Evolutionary conservation across 305 asterid genomes (phyloP), one percentile per base, ranked within the genome.

Genomic region (Rubia tinctorum): DNA sequence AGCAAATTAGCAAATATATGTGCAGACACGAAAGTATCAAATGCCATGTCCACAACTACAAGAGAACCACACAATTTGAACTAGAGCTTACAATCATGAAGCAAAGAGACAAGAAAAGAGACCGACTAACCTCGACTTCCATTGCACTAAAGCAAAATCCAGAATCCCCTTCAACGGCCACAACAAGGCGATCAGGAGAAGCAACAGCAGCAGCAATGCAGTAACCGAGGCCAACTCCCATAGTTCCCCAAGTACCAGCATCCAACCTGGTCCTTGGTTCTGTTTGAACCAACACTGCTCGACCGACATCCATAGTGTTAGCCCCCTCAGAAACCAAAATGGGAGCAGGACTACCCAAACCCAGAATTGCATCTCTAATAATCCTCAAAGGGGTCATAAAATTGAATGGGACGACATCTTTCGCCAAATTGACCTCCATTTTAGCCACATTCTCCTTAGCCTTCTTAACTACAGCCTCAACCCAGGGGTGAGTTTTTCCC

Each of bases 131-230:
- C 64, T 59, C 64, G 20, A 59, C 64, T 59, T 59, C 64, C 64
- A 59, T 59, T 59, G 64, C 64, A 11, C 64, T 59, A 27, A 59
- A 59, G 37, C 64, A 59, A 23, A 59, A 59, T 59, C 64, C 64
- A 59, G 64, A 59, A 59, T 59, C 64, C 64, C 64, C 64, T 59
- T 59, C 64, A 10, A 59, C 64, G 6, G 64, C 64, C 37, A 59
- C 64, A 20, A 59, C 64, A 59, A 59, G 64, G 15, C 64, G 64
- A 59, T 59, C 64, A 23, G 64, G 64, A 59, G 64, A 59, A 37
- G 64, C 64, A 59, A 59, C 37, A 59, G 64, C 64, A 59, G 64
- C 64, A 59, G 64, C 64, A 22, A 59, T 59, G 64, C 64, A 59
- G 37, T 59, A 59, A 9, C 64, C 64, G 15, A 59, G 64, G 37